A percentile compares a stretch with the other conserved stretches of the same genome.
Conservation (phyloP, 257 asterid species). For the Mitragyna speciosa region DNA sequence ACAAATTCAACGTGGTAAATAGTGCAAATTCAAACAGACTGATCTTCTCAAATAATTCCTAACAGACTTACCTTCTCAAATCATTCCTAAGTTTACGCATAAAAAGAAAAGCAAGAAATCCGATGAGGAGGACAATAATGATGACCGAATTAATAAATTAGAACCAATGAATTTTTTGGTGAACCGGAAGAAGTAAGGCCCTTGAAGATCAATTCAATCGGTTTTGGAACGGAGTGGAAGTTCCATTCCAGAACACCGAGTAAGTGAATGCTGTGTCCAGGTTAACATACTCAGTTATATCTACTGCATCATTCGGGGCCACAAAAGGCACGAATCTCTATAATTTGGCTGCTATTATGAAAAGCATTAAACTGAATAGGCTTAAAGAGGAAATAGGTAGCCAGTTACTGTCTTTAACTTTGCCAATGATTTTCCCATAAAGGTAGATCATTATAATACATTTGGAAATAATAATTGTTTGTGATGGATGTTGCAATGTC, state of each 20-base stretch:
- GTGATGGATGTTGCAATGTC: conserved; percentile 58
- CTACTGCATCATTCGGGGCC: conserved; percentile 72
- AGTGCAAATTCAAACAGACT: conserved; percentile 27
- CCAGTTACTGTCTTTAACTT: conserved; percentile 65
- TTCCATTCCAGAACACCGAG: conserved; percentile 60
- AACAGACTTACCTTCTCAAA: conserved; percentile 58
- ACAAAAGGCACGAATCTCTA: conserved; percentile 68
- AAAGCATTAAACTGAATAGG: conserved; percentile 70
- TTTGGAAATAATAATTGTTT: conserved; percentile 71
- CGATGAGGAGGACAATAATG: conserved; percentile 57
- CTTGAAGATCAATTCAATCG: conserved; percentile 67
- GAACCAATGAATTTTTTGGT: conserved; percentile 69
- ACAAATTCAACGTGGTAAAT: not conserved
- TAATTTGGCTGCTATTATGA: conserved; percentile 62
- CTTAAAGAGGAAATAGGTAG: conserved; percentile 59
- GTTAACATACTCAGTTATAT: conserved; percentile 63
- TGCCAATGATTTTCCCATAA: conserved; percentile 89
- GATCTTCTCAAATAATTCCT: conserved; percentile 55
- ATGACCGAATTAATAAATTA: conserved; percentile 58
- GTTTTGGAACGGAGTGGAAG: conserved; percentile 41
- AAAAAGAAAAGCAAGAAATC: conserved; percentile 55
- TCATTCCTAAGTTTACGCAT: conserved; percentile 72
- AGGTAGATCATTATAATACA: conserved; percentile 91
- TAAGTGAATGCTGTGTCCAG: conserved; percentile 58
- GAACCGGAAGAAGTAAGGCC: conserved; percentile 54